These are phyloP conservation scores for Gossypium ekmanianum DNA, from an alignment of 345 rosid species.

Conservation along the genomic window DNA sequence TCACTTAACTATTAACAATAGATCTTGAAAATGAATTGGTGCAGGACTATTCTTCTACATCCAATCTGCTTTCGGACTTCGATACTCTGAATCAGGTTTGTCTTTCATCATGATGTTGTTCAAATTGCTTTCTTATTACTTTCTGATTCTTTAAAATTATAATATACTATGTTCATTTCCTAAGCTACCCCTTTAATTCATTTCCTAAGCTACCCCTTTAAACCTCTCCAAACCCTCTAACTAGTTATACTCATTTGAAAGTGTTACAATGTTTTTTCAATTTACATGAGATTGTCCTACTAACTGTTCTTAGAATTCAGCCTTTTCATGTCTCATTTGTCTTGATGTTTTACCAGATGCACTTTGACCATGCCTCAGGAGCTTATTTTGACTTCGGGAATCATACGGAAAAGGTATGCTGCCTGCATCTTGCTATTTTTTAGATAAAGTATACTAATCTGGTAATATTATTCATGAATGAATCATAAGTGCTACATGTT, in stretches of 20 bases:
- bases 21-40: conserved; percentile 23
- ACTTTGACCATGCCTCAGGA: conserved; percentile 69
- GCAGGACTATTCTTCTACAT: conserved; percentile 62
- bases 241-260: neutral
- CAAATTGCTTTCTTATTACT: conserved; percentile 2
- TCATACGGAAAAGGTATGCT: conserved; percentile 79
- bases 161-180: neutral
- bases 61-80: conserved; percentile 73
- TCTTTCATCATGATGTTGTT: neutral
- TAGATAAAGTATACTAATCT: neutral
- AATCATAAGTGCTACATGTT: neutral
- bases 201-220: no score
- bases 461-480: neutral
- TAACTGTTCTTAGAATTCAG: neutral
- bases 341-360: conserved; percentile 53
- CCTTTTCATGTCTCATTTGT: conserved; percentile 1
- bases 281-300: neutral
- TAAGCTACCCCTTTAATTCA: no score
- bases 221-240: no score
- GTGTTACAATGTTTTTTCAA: neutral
- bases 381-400: conserved; percentile 89
- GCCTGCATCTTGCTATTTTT: neutral
- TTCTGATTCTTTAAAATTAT: neutral
- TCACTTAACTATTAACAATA: conserved; percentile 4
- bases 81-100: conserved; percentile 72